A percentile compares a stretch with the other conserved stretches of the same genome.
Conservation (phyloP, 2,329 filamentous ascomycete genomes). For the Calonectria ilicicola region DNA sequence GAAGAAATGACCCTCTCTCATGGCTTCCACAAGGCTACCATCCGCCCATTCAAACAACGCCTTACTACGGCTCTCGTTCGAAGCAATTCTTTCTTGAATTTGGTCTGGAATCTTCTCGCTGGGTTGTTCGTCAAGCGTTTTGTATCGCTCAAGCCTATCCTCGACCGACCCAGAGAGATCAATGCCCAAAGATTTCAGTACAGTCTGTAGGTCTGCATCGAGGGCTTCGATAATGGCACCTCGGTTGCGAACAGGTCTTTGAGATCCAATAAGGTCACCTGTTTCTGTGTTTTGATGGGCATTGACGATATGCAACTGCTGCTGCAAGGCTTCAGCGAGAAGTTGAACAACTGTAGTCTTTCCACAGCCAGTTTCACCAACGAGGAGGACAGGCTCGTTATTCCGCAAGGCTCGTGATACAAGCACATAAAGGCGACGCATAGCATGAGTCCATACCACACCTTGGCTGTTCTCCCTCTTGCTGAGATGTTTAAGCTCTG, state of each 20-base stretch:
- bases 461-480: constrained; percentile 65
- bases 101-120: constrained; percentile 61
- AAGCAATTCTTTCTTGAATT: constrained; percentile 59
- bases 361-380: constrained; percentile 96
- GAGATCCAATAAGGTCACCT: constrained; percentile 95
- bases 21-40: constrained; percentile 91
- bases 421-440: constrained; percentile 90
- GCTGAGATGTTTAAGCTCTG: constrained; percentile 65
- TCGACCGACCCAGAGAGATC: constrained; percentile 60
- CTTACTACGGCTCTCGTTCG: constrained; percentile 73
- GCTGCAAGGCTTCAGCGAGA: constrained; percentile 82
- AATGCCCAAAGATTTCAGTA: constrained; percentile 56
- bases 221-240: constrained; percentile 77
- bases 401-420: constrained; percentile 89
- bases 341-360: constrained; percentile 98
- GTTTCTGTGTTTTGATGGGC: constrained; percentile 99
- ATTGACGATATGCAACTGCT: constrained; percentile 89
- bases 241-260: constrained; percentile 90
- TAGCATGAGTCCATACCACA: constrained; percentile 95
- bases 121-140: constrained; percentile 59
- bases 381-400: constrained; percentile 92
- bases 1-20: constrained; percentile 91
- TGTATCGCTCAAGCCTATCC: constrained; percentile 69
- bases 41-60: constrained; percentile 97
- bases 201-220: constrained; percentile 66